Conservation (phyloP, 345 rosid genomes). For the Arabidopsis arenosa region DNA sequence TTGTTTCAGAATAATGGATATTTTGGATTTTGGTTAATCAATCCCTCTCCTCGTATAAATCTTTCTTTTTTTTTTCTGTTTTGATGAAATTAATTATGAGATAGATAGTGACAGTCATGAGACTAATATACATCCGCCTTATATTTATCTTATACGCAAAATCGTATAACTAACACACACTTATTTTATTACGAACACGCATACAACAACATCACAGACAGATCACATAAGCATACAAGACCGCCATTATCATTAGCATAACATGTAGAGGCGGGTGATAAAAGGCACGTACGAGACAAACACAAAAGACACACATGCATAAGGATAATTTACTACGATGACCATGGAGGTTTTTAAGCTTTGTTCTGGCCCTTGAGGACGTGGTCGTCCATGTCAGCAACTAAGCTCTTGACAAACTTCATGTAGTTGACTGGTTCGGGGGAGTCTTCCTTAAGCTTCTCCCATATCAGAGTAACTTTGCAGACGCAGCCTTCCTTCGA, state of each 20-base stretch:
- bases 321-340: background rate
- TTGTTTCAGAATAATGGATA: background rate
- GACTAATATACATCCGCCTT: background rate
- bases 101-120: background rate
- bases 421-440: constrained; percentile 30
- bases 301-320: background rate
- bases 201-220: constrained; percentile 17
- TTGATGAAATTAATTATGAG: background rate
- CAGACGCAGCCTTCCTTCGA: constrained; percentile 22
- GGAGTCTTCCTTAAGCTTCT: constrained; percentile 13
- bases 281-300: background rate
- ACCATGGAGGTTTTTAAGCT: background rate
- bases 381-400: constrained; percentile 12
- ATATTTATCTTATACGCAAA: background rate
- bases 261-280: constrained; percentile 16
- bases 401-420: constrained; percentile 34
- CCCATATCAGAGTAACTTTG: constrained; percentile 36
- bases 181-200: constrained; percentile 6
- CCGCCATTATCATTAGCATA: constrained; percentile 24
- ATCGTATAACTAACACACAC: background rate
- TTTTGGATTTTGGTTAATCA: background rate
- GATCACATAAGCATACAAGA: constrained; percentile 7
- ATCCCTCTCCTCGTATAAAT: background rate
- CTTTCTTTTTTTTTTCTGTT: too few relatives aligned
- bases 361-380: constrained; percentile 17